These are phyloP conservation scores for Apiospora rasikravindrae DNA, from an alignment of 2,329 filamentous ascomycete species.

Conservation along the genomic window DNA sequence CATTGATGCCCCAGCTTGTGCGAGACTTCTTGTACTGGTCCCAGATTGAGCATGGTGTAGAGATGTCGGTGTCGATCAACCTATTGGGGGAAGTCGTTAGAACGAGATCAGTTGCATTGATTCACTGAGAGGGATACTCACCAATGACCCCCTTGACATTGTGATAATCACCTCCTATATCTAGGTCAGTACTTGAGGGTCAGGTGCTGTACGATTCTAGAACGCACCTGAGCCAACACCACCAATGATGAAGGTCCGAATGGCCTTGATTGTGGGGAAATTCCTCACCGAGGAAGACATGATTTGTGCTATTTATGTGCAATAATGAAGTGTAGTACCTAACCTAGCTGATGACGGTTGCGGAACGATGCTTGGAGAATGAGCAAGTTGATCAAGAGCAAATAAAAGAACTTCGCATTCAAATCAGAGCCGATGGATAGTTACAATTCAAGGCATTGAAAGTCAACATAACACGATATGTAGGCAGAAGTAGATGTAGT, in stretches of 20 bases:
- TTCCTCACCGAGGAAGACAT: slow-evolving; percentile 55
- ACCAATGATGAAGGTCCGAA: slow-evolving; percentile 74
- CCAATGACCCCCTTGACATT: slow-evolving; percentile 82
- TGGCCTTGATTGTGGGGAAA: slow-evolving; percentile 78
- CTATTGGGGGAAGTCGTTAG: slow-evolving; percentile 49
- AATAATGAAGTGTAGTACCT: not conserved
- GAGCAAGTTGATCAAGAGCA: not conserved
- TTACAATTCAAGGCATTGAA: not conserved
- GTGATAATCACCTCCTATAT: slow-evolving; percentile 81
- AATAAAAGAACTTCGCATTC: not conserved
- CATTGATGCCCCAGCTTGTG: slow-evolving; percentile 95
- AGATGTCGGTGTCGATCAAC: slow-evolving; percentile 91
- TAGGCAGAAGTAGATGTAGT: not conserved
- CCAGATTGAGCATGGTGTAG: slow-evolving; percentile 90
- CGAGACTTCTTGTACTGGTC: slow-evolving; percentile 86
- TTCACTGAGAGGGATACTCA: slow-evolving; percentile 40
- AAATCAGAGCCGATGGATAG: not conserved
- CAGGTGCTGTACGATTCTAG: not conserved
- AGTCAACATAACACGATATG: not conserved
- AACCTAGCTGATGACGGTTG: not conserved
- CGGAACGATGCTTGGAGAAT: not conserved
- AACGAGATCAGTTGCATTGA: not conserved
- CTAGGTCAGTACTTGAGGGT: slow-evolving; percentile 27
- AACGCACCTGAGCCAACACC: slow-evolving; percentile 61
- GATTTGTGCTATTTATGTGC: not conserved